These are phyloP conservation scores for Thraustochytrium sp. DNA, from an alignment of 352 stramenopile genomes.

Conservation along the genomic window DNA sequence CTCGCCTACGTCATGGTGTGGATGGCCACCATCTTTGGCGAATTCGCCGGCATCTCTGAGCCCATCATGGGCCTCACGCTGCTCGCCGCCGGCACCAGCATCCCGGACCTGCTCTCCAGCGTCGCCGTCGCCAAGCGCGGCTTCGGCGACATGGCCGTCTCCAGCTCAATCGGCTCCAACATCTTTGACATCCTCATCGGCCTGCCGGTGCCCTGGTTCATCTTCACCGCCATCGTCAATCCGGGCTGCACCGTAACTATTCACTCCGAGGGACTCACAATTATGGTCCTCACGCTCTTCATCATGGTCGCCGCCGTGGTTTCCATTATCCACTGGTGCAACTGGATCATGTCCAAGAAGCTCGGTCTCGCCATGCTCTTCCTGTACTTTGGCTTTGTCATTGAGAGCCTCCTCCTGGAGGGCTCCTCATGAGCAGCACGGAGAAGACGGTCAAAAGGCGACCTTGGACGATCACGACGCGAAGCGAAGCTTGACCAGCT, in stretches of 20 bases:
- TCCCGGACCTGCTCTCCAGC: conserved; percentile 64
- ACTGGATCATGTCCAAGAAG: conserved; percentile 47
- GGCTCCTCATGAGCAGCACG: no score
- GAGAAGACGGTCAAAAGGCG: no score
- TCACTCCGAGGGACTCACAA: conserved; percentile 40
- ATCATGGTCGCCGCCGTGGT: conserved; percentile 44
- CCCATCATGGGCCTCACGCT: conserved; percentile 67
- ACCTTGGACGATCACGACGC: no score
- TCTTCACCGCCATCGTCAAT: conserved; percentile 9
- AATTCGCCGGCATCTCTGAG: conserved; percentile 58
- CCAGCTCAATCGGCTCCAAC: conserved; percentile 64
- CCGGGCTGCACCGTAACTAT: conserved; percentile 28
- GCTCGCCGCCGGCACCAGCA: conserved; percentile 62
- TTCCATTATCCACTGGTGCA: conserved; percentile 44
- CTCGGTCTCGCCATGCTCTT: conserved; percentile 48
- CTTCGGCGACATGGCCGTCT: conserved; percentile 67
- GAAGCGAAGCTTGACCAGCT: no score
- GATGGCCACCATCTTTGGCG: conserved; percentile 60
- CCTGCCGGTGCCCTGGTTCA: conserved; percentile 62
- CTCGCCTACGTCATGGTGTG: conserved; percentile 63
- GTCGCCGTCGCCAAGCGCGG: conserved; percentile 65
- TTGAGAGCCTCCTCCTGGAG: conserved; percentile 13
- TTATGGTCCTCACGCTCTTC: conserved; percentile 49
- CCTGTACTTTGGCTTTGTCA: conserved; percentile 50
- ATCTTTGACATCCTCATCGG: conserved; percentile 70